A percentile compares a stretch with the other conserved stretches of the same genome.
Evolutionary conservation across 2,329 filamentous ascomycete genomes (phyloP).

Genomic region (Dendryphion nanum): DNA sequence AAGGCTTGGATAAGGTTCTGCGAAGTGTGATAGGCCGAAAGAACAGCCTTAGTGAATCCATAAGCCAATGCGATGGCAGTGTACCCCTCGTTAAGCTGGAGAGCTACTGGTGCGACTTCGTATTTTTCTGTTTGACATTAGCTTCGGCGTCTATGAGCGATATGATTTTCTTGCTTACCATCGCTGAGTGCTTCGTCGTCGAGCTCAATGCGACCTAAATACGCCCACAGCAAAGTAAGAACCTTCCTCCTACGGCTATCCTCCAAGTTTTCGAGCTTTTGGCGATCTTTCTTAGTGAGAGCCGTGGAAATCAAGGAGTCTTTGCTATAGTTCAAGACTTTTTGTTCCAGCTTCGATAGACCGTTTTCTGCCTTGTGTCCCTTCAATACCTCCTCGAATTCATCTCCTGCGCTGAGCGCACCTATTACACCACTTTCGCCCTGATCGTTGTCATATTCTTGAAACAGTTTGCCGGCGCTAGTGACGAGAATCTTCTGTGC

Average conservation of each 20-base stretch:
- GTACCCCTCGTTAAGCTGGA: slow-evolving; percentile 82
- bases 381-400: slow-evolving; percentile 74
- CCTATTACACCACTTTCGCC: slow-evolving; percentile 76
- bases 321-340: slow-evolving; percentile 64
- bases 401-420: slow-evolving; percentile 80
- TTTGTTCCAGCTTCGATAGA: slow-evolving; percentile 79
- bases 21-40: slow-evolving; percentile 76
- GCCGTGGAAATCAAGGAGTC: slow-evolving; percentile 54
- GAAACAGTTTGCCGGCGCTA: slow-evolving; percentile 92
- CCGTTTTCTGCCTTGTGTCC: slow-evolving; percentile 78
- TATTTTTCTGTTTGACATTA: slow-evolving; percentile 75
- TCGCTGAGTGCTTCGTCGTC: slow-evolving; percentile 74
- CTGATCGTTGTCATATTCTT: slow-evolving; percentile 83
- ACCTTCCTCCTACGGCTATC: slow-evolving; percentile 80
- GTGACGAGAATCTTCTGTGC: slow-evolving; percentile 92
- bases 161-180: slow-evolving; percentile 35
- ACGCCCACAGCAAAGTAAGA: slow-evolving; percentile 89
- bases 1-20: slow-evolving; percentile 91
- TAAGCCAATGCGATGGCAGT: slow-evolving; percentile 84
- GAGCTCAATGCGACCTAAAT: slow-evolving; percentile 84
- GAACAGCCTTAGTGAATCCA: slow-evolving; percentile 76
- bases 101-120: slow-evolving; percentile 82
- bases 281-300: slow-evolving; percentile 70
- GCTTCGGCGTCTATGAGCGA: slow-evolving; percentile 10
- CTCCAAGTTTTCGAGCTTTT: slow-evolving; percentile 76